These are phyloP conservation scores for Backusella australiensis DNA, from an alignment of 192 early-diverging fungal species.

Conservation along the genomic window DNA sequence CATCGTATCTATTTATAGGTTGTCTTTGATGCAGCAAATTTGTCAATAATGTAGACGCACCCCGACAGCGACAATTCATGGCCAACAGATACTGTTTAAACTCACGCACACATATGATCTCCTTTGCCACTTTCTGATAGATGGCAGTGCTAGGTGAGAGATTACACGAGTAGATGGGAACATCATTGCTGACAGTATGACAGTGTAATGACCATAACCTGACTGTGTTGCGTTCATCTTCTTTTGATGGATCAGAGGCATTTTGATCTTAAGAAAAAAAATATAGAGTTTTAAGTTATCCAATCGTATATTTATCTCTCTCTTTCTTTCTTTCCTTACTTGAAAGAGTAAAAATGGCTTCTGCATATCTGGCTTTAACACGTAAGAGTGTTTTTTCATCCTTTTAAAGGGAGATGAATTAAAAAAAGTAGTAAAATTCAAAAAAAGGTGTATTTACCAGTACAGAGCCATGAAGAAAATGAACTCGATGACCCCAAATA, in stretches of 20 bases:
- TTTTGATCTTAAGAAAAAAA: constrained; percentile 34
- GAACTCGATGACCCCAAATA: constrained; percentile 35
- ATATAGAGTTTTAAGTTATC: not conserved
- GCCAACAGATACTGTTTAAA: constrained; percentile 47
- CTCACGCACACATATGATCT: constrained; percentile 45
- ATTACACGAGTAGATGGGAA: constrained; percentile 59
- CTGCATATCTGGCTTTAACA: constrained; percentile 37
- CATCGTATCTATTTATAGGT: constrained; percentile 47
- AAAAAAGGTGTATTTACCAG: constrained; percentile 8
- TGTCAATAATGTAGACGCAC: constrained; percentile 57
- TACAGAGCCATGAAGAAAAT: constrained; percentile 28
- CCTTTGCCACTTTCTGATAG: constrained; percentile 54
- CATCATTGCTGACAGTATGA: constrained; percentile 45
- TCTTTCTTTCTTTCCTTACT: constrained; percentile 14
- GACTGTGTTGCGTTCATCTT: constrained; percentile 68
- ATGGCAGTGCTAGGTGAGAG: constrained; percentile 56
- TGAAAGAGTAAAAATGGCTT: constrained; percentile 44
- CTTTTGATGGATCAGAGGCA: constrained; percentile 44
- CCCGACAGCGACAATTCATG: constrained; percentile 54
- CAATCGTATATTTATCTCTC: not conserved
- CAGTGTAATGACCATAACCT: constrained; percentile 63
- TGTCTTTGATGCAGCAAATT: constrained; percentile 60
- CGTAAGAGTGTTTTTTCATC: not conserved
- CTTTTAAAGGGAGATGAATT: not conserved
- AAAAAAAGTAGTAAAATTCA: not conserved